Evolutionary conservation across 257 asterid genomes (phyloP), one percentile per base, ranked within the genome.

Genomic region (Plectranthus barbatus): DNA sequence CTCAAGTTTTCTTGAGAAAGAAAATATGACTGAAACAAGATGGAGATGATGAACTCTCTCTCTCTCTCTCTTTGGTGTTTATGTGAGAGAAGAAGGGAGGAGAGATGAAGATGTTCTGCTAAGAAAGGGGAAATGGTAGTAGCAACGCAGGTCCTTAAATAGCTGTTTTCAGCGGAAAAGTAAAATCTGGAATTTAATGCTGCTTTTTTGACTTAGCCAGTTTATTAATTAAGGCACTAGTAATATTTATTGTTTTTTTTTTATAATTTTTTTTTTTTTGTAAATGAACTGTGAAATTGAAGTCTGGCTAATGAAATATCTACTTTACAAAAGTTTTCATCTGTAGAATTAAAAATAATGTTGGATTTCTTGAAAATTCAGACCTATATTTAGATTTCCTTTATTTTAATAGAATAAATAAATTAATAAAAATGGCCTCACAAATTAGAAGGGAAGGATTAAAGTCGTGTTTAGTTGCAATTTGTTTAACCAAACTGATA

Each of bases 401-500:
- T 1, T 14, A n/a, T 5, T 19, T 39, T 2, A 7, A 6, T 34
- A 0, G 9, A 37, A 18, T 37, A 5, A 36, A 37, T 7, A 13
- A 56, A 36, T 19, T 36, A 56, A 36, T 9, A 5, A 49, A 49
- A 49, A 1, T 49, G 3, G 2, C 1, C 48, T 36, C 10, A 18
- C 6, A 36, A 54, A n/a, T 13, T 23, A 60, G 53, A 41, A 23
- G 21, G 17, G 41, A 26, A 17, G 29, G 33, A 56, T 21, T 34
- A 50, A 67, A 56, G 70, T 61, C 71, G 10, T 66, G 74, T 78
- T 67, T 21, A 42, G 80, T 71, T 74, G 78, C 49, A 67, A 67
- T 71, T 72, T 63, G 78, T 71, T 71, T 67, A 74, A 64, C 80
- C 68, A 71, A 74, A 70, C 24, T 18, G 63, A 46, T n/a, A 61